Percentiles rank a stretch among this genome's conserved stretches.
These are phyloP conservation scores for Solanum hybrid DNA, from an alignment of 305 asterid species.

Conservation along the genomic window DNA sequence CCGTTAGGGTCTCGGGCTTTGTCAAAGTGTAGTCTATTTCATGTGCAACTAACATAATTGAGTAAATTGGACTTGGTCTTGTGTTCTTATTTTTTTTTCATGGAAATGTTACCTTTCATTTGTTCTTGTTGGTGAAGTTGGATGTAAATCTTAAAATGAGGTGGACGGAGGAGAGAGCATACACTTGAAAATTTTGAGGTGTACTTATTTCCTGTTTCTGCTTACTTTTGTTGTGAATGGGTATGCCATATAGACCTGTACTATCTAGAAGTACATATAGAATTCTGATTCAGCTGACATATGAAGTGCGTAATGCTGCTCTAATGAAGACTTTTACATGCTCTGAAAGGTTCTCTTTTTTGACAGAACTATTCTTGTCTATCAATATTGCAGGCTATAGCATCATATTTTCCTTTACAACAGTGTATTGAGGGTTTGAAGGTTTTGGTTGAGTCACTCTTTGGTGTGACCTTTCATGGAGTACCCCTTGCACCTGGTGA, in stretches of 20 bases:
- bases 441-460: slow-evolving; percentile 73
- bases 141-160: neutral
- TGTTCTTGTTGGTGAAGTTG: neutral
- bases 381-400: slow-evolving; percentile 47
- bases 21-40: neutral
- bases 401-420: slow-evolving; percentile 71
- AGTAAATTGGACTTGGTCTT: neutral
- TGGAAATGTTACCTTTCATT: neutral
- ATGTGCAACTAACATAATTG: neutral
- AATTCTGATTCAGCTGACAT: neutral
- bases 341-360: neutral
- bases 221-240: neutral
- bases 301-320: neutral
- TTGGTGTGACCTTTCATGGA: slow-evolving; percentile 56
- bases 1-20: neutral
- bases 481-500: slow-evolving; percentile 82
- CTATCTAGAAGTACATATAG: neutral
- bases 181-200: neutral
- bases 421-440: slow-evolving; percentile 87
- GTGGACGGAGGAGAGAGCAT: neutral
- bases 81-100: neutral
- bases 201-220: neutral
- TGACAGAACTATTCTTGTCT: slow-evolving; percentile 11
- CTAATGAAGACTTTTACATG: slow-evolving; percentile 3
- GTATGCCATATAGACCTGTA: neutral